These are phyloP conservation scores for Aquilaria malaccensis DNA, from an alignment of 345 rosid species.

Conservation along the genomic window DNA sequence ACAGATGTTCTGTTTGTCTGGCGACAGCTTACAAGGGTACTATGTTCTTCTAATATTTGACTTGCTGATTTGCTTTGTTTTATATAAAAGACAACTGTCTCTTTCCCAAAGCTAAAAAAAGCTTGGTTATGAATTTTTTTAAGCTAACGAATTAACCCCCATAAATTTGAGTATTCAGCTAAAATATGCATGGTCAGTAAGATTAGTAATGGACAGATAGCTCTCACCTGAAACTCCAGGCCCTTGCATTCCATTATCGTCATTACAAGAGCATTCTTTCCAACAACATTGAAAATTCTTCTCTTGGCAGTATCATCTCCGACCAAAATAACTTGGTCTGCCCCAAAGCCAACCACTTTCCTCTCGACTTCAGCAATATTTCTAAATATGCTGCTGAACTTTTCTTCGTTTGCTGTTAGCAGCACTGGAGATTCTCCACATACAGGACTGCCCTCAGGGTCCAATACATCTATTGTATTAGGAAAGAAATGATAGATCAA, in stretches of 20 bases:
- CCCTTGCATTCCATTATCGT: constrained; percentile 46
- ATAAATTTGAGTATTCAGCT: too few species aligned
- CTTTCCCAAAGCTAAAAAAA: too few species aligned
- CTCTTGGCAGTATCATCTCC: constrained; percentile 30
- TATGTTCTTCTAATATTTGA: too few species aligned
- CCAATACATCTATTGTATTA: constrained; percentile 25
- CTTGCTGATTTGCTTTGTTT: background rate
- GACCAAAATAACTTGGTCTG: constrained; percentile 45
- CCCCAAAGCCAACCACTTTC: constrained; percentile 37
- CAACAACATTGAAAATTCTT: constrained; percentile 23
- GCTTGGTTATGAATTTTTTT: too few species aligned
- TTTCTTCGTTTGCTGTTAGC: constrained; percentile 23
- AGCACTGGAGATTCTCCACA: constrained; percentile 44
- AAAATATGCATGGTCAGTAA: too few species aligned
- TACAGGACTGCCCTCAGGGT: constrained; percentile 31
- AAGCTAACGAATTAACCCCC: too few species aligned
- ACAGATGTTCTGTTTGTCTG: too few species aligned
- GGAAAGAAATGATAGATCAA: constrained; percentile 40
- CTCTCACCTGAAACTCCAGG: constrained; percentile 42
- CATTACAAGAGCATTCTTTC: constrained; percentile 43
- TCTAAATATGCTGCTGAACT: constrained; percentile 39
- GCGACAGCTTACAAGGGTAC: too few species aligned
- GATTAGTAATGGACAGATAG: background rate
- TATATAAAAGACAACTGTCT: too few species aligned
- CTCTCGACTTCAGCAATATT: constrained; percentile 14